These are phyloP conservation scores for Phtheirospermum japonicum DNA, from an alignment of 257 asterid species.

Conservation along the genomic window DNA sequence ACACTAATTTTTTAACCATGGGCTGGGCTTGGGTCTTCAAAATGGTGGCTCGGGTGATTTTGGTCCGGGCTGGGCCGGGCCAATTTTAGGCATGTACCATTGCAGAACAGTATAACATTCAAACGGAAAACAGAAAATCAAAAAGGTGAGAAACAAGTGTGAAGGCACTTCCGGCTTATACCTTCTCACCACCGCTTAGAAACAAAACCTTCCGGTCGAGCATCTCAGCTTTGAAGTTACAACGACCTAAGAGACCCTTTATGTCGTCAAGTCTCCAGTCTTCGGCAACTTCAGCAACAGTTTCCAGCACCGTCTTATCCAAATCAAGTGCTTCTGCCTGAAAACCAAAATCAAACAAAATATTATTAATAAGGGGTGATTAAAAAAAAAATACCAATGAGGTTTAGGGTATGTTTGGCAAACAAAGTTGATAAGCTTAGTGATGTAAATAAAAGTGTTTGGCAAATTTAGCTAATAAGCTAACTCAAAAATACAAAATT, in stretches of 20 bases:
- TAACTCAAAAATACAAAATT: too few relatives aligned
- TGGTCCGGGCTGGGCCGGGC: too few relatives aligned
- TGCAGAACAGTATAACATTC: too few relatives aligned
- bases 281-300: slow-evolving; percentile 94
- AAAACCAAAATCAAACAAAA: not conserved
- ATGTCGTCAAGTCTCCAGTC: slow-evolving; percentile 96
- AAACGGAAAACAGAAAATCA: not conserved
- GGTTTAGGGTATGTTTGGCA: too few relatives aligned
- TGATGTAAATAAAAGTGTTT: too few relatives aligned
- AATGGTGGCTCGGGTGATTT: too few relatives aligned
- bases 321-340: slow-evolving; percentile 99
- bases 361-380: too few relatives aligned
- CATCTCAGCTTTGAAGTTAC: slow-evolving; percentile 83
- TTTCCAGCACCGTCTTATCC: slow-evolving; percentile 66
- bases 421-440: too few relatives aligned
- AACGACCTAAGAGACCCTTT: slow-evolving; percentile 95
- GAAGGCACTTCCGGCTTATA: slow-evolving; percentile 23
- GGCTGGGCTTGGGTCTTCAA: too few relatives aligned
- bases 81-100: too few relatives aligned
- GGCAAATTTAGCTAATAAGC: too few relatives aligned
- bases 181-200: slow-evolving; percentile 99
- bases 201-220: slow-evolving; percentile 91
- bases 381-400: too few relatives aligned
- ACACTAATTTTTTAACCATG: not conserved
- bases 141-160: slow-evolving; percentile 2